These are phyloP conservation scores for Calocybe gangraenosa DNA, from an alignment of 768 basidiomycete species.

Conservation along the genomic window DNA sequence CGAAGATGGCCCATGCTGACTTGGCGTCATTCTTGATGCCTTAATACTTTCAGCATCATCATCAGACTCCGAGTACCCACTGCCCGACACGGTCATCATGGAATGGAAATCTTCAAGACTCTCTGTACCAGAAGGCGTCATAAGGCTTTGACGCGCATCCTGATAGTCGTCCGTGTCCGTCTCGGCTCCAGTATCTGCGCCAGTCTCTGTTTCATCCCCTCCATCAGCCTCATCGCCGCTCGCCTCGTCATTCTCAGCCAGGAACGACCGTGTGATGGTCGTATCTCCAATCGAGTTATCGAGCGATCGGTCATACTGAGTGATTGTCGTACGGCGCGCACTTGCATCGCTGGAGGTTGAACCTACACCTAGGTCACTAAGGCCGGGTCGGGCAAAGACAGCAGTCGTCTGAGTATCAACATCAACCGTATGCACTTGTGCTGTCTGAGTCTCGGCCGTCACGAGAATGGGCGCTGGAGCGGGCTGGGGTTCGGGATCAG, in stretches of 20 bases:
- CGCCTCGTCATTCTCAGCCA: conserved; percentile 25
- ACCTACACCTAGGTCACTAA: conserved; percentile 16
- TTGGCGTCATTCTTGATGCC: conserved; percentile 44
- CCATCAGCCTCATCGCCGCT: conserved; percentile 30
- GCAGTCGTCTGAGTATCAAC: conserved; percentile 24
- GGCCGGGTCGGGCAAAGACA: conserved; percentile 12
- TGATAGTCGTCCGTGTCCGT: conserved; percentile 69
- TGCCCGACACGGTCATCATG: conserved; percentile 65
- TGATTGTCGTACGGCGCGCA: conserved; percentile 41
- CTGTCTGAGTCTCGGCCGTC: conserved; percentile 35
- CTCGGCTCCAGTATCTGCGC: conserved; percentile 69
- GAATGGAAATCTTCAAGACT: conserved; percentile 78
- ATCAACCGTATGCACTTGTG: conserved; percentile 24
- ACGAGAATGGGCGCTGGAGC: conserved; percentile 16
- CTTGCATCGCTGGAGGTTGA: conserved; percentile 3
- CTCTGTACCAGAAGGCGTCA: conserved; percentile 49
- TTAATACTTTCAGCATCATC: conserved; percentile 74
- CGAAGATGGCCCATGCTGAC: conserved; percentile 24
- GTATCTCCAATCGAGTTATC: conserved; percentile 30
- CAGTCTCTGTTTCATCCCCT: conserved; percentile 62
- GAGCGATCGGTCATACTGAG: conserved; percentile 38
- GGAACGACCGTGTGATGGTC: conserved; percentile 38
- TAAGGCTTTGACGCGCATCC: conserved; percentile 72
- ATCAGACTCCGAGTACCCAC: conserved; percentile 55
- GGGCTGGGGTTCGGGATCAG: conserved; percentile 13